Evolutionary conservation across 371 early-diverging fungal species (phyloP), one percentile per base, ranked within the genome.

Genomic region (Rhizopus microsporus): DNA sequence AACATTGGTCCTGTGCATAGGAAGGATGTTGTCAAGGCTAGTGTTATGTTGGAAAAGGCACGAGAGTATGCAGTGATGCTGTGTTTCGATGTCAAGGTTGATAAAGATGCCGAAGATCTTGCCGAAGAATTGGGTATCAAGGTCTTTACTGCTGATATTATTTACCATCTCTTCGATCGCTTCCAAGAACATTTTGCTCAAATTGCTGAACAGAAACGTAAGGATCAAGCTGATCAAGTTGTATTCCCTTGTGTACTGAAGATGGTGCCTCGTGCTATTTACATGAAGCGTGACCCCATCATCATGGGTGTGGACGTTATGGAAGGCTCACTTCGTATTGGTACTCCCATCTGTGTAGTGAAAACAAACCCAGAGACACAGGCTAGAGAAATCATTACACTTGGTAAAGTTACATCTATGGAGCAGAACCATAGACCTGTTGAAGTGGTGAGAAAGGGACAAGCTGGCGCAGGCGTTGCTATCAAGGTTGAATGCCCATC

Each of bases 11-110:
- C 96, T 33, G 94, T 99, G 3, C 95, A 96, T 82, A 99, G 93
- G 74, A 98, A 97, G 81, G 99, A 99, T 78, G 88, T 99, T 23
- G 92, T 94, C 58, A 93, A 93, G 44, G 92, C 96, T 40, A 84
- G 90, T 59, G 86, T 93, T 29, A 99, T 99, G 95, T 72, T 94
- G 65, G 98, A 98, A 61, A 86, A 85, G 56, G 90, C 92, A 42
- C 89, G 87, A 48, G 95, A 98, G 66, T 93, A 77, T 67, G 97
- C 99, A 0, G 90, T 91, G 38, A 88, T 99, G 80, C 85, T 99
- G n/a, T 95, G 97, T 68, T 99, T 99, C 82, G 99, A 99, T 83
- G 98, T 99, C 60, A 89, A 95, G 74, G 85, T 99, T 47, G 99
- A 99, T 62, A 93, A 90, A 71, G 99, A 99, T 33, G 99, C 98